These are phyloP conservation scores for Alternaria panax DNA, from an alignment of 2,329 filamentous ascomycete species.

Conservation along the genomic window DNA sequence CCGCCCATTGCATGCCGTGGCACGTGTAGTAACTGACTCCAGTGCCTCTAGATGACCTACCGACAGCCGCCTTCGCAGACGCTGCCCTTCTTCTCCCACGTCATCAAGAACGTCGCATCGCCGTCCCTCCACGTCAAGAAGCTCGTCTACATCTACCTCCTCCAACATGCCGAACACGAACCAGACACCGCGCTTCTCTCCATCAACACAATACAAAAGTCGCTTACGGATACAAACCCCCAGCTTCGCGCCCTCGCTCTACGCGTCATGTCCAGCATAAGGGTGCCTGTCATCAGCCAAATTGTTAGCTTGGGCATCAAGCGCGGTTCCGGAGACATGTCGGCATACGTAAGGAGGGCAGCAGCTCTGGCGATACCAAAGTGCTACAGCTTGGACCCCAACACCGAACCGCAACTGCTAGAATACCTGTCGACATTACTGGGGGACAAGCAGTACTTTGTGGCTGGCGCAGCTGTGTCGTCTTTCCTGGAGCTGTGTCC, in stretches of 20 bases:
- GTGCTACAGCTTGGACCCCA: constrained; percentile 89
- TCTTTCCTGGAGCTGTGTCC: constrained; percentile 92
- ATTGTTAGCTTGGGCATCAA: constrained; percentile 97
- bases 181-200: constrained; percentile 94
- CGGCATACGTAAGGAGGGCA: constrained; percentile 88
- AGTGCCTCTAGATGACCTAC: constrained; percentile 84
- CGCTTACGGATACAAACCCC: constrained; percentile 88
- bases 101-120: constrained; percentile 97
- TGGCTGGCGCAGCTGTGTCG: constrained; percentile 90
- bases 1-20: constrained; percentile 6
- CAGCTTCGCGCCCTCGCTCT: constrained; percentile 90
- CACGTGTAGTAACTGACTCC: constrained; percentile 27
- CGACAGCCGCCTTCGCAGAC: constrained; percentile 73
- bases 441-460: constrained; percentile 92
- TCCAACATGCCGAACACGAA: constrained; percentile 95
- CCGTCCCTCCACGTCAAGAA: constrained; percentile 96
- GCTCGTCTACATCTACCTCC: constrained; percentile 96
- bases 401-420: constrained; percentile 80
- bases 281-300: constrained; percentile 97
- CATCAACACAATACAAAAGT: constrained; percentile 99
- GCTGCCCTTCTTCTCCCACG: constrained; percentile 92
- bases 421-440: constrained; percentile 81
- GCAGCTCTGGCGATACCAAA: constrained; percentile 95
- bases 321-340: constrained; percentile 92
- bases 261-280: constrained; percentile 95